Evolutionary conservation across 2,329 filamentous ascomycete genomes (phyloP), one percentile per base, ranked within the genome.

Genomic region (Whalleya microplaca): DNA sequence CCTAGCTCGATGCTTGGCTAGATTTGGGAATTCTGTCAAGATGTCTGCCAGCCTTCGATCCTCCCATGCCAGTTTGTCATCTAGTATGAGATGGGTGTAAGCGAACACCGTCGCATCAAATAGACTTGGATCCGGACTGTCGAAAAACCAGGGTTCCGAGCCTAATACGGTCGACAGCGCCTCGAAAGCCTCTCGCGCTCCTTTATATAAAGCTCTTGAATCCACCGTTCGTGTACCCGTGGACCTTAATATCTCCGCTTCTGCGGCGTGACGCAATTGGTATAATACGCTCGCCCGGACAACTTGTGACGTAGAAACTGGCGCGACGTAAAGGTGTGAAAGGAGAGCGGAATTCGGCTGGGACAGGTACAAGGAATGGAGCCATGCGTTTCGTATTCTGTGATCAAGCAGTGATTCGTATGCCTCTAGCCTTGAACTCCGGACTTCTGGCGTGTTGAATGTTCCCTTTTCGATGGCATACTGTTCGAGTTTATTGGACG

Each of bases 71-170:
- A 92, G 61, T 7, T 59, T 58, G 67, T 86, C 80, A 57, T 90
- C 85, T 49, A 96, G 75, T 50, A 98, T 78, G 48, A 96, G 77
- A 72, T 96, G 86, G 0, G 91, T 93, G 73, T 97, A 99, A 2
- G 92, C 87, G 75, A 97, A 98, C 2, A 98, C 84, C 51, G 85
- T 86, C 6, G 94, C 93, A 74, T 99, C 95, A 65, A 98, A 94
- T 21, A 94, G 69, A 0, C 87, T 85, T 0, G 94, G 91, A 70
- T 27, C 72, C 48, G 55, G 72, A 70, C 58, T 66, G 21, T 69
- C 77, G 54, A 83, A 83, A 70, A 85, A 85, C 79, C 80, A 84
- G 7, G 51, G 64, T 1, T 70, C 65, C 10, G 71, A 65, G 5
- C 66, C 71, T 5, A 84, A 68, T 6, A 81, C 54, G 2, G 71